Conservation (phyloP, 1,284 basidiomycete species). For the Sporisorium reilianum region DNA sequence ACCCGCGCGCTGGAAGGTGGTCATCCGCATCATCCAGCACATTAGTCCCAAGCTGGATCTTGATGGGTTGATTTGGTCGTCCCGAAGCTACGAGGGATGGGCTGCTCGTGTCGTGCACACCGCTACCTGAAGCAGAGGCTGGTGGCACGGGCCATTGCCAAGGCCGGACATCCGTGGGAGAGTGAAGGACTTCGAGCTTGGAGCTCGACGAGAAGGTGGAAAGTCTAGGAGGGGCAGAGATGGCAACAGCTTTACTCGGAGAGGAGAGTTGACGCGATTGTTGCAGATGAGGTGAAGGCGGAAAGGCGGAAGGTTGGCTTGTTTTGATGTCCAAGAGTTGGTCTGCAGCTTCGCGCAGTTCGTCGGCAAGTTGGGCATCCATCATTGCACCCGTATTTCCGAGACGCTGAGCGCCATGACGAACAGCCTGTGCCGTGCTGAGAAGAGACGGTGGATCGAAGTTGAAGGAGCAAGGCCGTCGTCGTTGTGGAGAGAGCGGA, state of each 20-base stretch:
- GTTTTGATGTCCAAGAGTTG: constrained; percentile 45
- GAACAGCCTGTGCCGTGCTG: background rate
- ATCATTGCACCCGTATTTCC: constrained; percentile 9
- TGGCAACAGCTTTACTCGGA: background rate
- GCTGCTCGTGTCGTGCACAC: background rate
- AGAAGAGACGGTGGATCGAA: background rate
- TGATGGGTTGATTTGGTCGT: constrained; percentile 9
- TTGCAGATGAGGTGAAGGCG: constrained; percentile 20
- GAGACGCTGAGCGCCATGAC: background rate
- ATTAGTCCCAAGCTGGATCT: constrained; percentile 12
- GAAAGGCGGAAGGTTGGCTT: constrained; percentile 8
- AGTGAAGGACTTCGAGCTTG: constrained; percentile 35
- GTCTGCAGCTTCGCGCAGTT: constrained; percentile 49
- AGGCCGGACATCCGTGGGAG: constrained; percentile 45
- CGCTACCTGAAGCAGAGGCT: background rate
- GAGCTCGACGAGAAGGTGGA: constrained; percentile 24
- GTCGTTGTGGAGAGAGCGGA: background rate
- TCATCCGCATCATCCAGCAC: constrained; percentile 35
- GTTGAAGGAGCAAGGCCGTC: background rate
- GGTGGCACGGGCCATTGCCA: constrained; percentile 32
- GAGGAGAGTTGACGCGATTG: background rate
- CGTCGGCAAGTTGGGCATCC: constrained; percentile 45
- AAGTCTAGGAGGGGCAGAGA: background rate
- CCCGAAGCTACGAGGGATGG: constrained; percentile 1
- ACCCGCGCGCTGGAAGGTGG: constrained; percentile 26